Conservation (phyloP, 768 basidiomycete species). For the Hericium coralloides region DNA sequence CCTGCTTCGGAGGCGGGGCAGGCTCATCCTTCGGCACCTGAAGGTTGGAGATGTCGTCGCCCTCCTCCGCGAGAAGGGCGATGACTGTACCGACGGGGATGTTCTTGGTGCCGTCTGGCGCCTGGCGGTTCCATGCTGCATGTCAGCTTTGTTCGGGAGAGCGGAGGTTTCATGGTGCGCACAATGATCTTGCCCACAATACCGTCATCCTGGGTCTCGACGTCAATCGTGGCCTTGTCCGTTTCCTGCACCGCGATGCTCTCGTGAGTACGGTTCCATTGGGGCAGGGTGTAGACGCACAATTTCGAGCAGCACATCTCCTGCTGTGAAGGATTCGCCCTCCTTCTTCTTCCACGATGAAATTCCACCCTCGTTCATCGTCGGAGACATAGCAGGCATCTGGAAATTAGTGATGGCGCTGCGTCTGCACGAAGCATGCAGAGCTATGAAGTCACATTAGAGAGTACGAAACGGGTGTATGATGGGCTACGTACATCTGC, state of each 20-base stretch:
- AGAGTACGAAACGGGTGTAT: not conserved
- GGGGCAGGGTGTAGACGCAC: conserved; percentile 35
- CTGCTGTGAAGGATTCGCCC: conserved; percentile 70
- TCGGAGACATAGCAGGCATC: conserved; percentile 98
- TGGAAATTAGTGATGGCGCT: conserved; percentile 64
- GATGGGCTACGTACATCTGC: conserved; percentile 12
- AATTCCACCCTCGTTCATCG: conserved; percentile 94
- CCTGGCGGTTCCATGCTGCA: conserved; percentile 28
- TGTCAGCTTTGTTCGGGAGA: not conserved
- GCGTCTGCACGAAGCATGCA: conserved; percentile 44
- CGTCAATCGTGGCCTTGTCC: conserved; percentile 95
- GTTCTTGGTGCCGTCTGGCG: conserved; percentile 71
- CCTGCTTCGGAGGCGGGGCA: conserved; percentile 7
- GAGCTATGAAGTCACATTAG: conserved; percentile 25
- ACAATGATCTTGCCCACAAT: conserved; percentile 90
- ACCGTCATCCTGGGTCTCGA: conserved; percentile 97
- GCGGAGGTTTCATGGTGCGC: conserved; percentile 19
- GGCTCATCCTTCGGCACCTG: conserved; percentile 43
- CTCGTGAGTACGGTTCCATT: not conserved
- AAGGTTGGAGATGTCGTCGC: conserved; percentile 87
- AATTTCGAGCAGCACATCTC: conserved; percentile 86
- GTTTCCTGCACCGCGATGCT: conserved; percentile 55
- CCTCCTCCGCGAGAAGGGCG: conserved; percentile 90
- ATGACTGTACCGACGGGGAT: conserved; percentile 85
- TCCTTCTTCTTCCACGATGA: conserved; percentile 84